Base-by-base conservation (phyloP, 1,284 basidiomycete genomes). In the Exobasidium rhododendri region DNA sequence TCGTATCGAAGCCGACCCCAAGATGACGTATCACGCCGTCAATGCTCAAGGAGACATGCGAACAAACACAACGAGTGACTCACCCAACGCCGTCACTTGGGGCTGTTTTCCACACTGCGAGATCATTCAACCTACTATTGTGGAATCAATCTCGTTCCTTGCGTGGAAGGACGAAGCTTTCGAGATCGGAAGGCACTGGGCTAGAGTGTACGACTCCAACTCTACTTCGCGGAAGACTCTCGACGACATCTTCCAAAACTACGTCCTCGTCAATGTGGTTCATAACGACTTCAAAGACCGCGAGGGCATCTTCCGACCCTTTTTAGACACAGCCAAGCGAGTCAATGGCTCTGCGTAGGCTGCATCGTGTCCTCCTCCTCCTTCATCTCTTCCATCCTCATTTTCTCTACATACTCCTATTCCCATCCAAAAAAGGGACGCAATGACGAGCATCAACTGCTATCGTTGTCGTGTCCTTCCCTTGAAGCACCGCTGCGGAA, bases 61-160 rank as follows among this genome's bases (percentile, higher is more conserved):
- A 59, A 97, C 94, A 58, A 98, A 98, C 83, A 92, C 88, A 32
- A 87, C 89, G 66, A 89, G 89, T 0, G 91, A 94, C 35, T 91
- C 92, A 6, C 93, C 94, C 43, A 98, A 97, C 75, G 96, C 96
- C 5, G 96, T 99, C 51, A 99, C 96, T 0, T 99, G 94, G 96
- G 96, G 94, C 69, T 92, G 96, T 4, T 99, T 97, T 85, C 94
- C 96, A 6, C 75, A 78, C 63, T 20, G 92, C 81, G 96, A 98
- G 83, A 92, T 98, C 74, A 84, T 97, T 54, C 96, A 98, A 80
- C 94, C 94, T 29, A 99, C 96, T 22, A 94, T 98, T 68, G 96
- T 99, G 32, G 96, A 99, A 70, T 69, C 69, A 22, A 79, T 79
- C 64, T 77, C 74, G 40, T 79, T 79, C 71, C 61, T 79, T 40